These are phyloP conservation scores for Silene latifolia DNA, from an alignment of 148 eudicot genomes.

Conservation along the genomic window DNA sequence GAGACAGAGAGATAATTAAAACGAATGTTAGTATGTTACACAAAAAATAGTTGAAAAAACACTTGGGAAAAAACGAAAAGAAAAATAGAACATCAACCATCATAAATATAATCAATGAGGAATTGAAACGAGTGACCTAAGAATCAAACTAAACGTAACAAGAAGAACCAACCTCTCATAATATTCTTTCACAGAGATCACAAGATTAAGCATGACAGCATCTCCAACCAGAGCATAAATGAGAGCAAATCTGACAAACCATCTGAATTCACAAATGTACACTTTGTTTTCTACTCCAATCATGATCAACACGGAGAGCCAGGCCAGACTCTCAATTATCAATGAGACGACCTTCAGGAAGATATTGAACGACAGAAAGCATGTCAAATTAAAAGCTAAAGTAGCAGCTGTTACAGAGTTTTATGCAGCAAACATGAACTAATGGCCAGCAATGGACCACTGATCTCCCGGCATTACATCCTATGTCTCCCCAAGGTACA, in stretches of 20 bases:
- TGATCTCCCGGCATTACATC: background rate
- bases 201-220: slow-evolving; percentile 72
- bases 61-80: background rate
- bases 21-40: background rate
- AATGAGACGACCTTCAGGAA: slow-evolving; percentile 53
- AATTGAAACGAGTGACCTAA: background rate
- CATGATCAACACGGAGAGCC: slow-evolving; percentile 81
- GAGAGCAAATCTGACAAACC: slow-evolving; percentile 80
- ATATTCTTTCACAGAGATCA: slow-evolving; percentile 62
- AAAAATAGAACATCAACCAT: background rate
- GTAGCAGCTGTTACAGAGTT: background rate
- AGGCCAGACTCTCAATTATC: slow-evolving; percentile 65
- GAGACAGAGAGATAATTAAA: background rate
- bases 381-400: background rate
- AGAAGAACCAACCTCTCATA: slow-evolving; percentile 54
- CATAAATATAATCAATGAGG: background rate
- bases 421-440: background rate
- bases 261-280: slow-evolving; percentile 73
- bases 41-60: background rate
- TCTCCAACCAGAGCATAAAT: slow-evolving; percentile 81
- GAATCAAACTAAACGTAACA: background rate
- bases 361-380: slow-evolving; percentile 8
- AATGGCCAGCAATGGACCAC: background rate
- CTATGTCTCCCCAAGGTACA: background rate
- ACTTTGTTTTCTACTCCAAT: slow-evolving; percentile 71